phyloP scores from a whole-genome alignment of 768 basidiomycete species.

The Serendipita indica region DNA sequence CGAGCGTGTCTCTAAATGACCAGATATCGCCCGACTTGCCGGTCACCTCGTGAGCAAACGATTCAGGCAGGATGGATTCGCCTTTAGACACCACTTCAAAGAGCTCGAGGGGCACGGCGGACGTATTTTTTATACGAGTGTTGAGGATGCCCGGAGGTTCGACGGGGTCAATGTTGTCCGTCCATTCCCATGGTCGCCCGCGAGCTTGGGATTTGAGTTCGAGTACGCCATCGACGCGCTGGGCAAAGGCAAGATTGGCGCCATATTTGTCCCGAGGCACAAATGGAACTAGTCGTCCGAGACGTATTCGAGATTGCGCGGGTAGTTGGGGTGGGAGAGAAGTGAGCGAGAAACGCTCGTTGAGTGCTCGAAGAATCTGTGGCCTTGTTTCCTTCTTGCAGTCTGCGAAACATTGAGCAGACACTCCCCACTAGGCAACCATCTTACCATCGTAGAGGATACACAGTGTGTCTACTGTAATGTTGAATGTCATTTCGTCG shows the following conservation, averaged over 20 bases:
- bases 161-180: not conserved
- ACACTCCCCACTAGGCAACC: not conserved
- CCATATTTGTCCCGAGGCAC: not conserved
- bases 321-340: not conserved
- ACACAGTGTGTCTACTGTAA: not conserved
- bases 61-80: not conserved
- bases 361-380: not conserved
- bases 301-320: not conserved
- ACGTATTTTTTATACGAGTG: not conserved
- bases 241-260: not conserved
- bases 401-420: not conserved
- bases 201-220: not conserved
- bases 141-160: not conserved
- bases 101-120: slow-evolving; percentile 1
- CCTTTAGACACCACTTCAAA: not conserved
- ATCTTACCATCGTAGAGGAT: not conserved
- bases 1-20: not conserved
- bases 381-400: not conserved
- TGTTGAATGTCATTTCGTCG: not conserved
- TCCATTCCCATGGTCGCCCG: slow-evolving; percentile 2
- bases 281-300: not conserved
- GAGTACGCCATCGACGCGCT: not conserved
- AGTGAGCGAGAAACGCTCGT: not conserved
- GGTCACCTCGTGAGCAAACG: not conserved
- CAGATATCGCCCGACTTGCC: not conserved